Percentiles rank a stretch among this genome's conserved stretches.
phyloP scores from a whole-genome alignment of 2,329 filamentous ascomycete species.

The Aspergillus thermomutatus region DNA sequence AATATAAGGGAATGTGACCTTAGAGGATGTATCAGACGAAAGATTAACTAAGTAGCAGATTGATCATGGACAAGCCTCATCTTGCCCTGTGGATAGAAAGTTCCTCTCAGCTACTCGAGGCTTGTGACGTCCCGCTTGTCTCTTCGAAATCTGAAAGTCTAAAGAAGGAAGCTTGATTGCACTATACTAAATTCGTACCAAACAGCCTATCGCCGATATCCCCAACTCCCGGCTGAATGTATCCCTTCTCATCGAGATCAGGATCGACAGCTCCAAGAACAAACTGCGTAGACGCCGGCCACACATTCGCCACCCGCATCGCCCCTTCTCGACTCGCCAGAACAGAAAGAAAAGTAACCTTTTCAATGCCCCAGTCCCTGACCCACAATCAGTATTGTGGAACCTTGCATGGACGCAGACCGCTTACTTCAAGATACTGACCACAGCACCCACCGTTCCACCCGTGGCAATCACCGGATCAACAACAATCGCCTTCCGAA shows the following conservation, averaged over 20 bases:
- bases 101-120: too few relatives aligned
- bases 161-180: too few relatives aligned
- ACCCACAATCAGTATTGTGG: neutral
- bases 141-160: too few relatives aligned
- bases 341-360: constrained; percentile 26
- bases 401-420: neutral
- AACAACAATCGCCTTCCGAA: constrained; percentile 23
- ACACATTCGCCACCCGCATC: constrained; percentile 19
- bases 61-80: too few relatives aligned
- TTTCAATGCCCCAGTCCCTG: constrained; percentile 26
- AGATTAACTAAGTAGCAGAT: too few relatives aligned
- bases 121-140: too few relatives aligned
- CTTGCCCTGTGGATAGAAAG: too few relatives aligned
- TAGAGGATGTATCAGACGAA: too few relatives aligned
- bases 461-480: constrained; percentile 28
- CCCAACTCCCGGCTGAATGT: constrained; percentile 25
- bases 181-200: neutral
- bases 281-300: constrained; percentile 25
- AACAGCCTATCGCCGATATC: constrained; percentile 30
- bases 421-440: constrained; percentile 25
- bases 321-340: constrained; percentile 20
- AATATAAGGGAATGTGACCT: too few relatives aligned
- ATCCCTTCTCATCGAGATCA: constrained; percentile 22
- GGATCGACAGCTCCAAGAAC: constrained; percentile 24
- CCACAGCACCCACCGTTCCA: constrained; percentile 23